These are phyloP conservation scores for Neofusicoccum umdonicola DNA, from an alignment of 2,329 filamentous ascomycete genomes.

Conservation along the genomic window DNA sequence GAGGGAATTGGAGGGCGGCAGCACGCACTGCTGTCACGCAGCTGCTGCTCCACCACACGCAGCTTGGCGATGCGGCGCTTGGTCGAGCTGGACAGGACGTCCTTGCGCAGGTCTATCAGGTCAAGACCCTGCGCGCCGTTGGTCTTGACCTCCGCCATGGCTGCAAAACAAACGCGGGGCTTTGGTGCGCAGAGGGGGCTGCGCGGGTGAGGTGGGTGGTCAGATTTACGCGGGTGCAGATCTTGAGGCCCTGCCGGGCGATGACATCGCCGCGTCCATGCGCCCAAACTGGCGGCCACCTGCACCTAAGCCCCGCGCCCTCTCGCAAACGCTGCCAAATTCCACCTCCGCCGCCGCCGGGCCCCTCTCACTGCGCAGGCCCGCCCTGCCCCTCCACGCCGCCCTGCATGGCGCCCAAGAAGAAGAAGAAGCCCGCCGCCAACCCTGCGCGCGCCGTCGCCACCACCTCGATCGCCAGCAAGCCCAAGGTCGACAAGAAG, in stretches of 20 bases:
- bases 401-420: constrained; percentile 67
- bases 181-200: background rate
- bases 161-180: background rate
- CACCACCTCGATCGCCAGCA: constrained; percentile 88
- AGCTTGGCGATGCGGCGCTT: constrained; percentile 48
- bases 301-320: background rate
- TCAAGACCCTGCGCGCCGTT: constrained; percentile 31
- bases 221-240: constrained; percentile 17
- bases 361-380: too few relatives aligned
- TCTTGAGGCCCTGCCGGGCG: constrained; percentile 1
- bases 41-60: constrained; percentile 42
- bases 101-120: constrained; percentile 38
- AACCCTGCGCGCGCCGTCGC: constrained; percentile 92
- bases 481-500: constrained; percentile 55
- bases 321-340: background rate
- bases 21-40: constrained; percentile 44
- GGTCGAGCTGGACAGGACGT: constrained; percentile 48
- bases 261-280: constrained; percentile 12
- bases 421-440: constrained; percentile 85
- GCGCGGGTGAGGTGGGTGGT: constrained; percentile 5
- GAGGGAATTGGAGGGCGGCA: constrained; percentile 34
- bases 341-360: background rate
- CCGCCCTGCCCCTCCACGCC: background rate
- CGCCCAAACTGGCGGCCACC: background rate
- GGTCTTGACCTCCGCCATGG: constrained; percentile 38